Evolutionary conservation across 208 protist species (phyloP).

Genomic region (Kentomonas sorsogonicus): DNA sequence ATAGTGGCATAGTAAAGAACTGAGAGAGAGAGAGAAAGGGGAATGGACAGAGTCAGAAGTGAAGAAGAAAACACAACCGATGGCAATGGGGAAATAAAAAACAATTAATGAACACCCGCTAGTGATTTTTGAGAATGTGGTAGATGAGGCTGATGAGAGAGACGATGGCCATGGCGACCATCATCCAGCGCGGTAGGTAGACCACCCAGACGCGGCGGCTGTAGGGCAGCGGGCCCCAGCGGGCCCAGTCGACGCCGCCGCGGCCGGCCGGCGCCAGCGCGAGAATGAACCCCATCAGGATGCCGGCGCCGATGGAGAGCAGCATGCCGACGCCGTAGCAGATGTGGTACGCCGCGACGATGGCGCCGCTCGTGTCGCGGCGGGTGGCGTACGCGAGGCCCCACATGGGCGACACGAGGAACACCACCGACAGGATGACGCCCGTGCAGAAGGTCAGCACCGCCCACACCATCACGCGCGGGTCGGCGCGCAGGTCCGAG

Average conservation of each 20-base stretch:
- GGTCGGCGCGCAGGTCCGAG: slow-evolving; percentile 13
- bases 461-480: slow-evolving; percentile 26
- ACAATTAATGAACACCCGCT: slow-evolving; percentile 1
- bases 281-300: slow-evolving; percentile 33
- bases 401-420: slow-evolving; percentile 13
- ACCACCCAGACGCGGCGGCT: slow-evolving; percentile 25
- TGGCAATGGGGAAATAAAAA: no score
- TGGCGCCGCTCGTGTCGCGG: slow-evolving; percentile 5
- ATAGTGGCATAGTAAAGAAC: neutral
- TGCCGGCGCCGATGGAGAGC: slow-evolving; percentile 14
- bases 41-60: slow-evolving; percentile 3
- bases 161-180: slow-evolving; percentile 20
- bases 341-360: slow-evolving; percentile 8
- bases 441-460: slow-evolving; percentile 21
- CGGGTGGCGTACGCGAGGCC: slow-evolving; percentile 20
- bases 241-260: slow-evolving; percentile 30
- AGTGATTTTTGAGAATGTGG: slow-evolving; percentile 36
- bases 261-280: slow-evolving; percentile 18
- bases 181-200: slow-evolving; percentile 31
- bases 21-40: neutral
- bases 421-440: slow-evolving; percentile 15
- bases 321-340: slow-evolving; percentile 3
- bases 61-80: no score
- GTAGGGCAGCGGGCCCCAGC: slow-evolving; percentile 24
- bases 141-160: slow-evolving; percentile 14